These are phyloP conservation scores for Holtermanniella nyarrowii DNA, from an alignment of 768 basidiomycete species.

Conservation along the genomic window DNA sequence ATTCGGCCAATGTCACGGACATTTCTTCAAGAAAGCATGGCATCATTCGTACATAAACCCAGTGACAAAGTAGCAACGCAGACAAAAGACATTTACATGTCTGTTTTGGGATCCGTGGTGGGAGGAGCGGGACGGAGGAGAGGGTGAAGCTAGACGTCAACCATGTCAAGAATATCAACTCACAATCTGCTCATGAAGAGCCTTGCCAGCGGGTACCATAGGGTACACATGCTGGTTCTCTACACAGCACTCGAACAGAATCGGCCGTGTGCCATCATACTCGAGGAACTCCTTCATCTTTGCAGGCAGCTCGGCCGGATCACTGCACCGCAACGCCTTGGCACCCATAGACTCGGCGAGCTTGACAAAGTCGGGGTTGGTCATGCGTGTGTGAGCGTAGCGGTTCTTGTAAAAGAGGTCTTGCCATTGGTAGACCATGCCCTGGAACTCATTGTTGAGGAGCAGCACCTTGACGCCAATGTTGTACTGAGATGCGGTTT, in stretches of 20 bases:
- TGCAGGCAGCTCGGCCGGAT: slow-evolving; percentile 63
- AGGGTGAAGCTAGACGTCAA: background rate
- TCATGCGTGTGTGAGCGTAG: slow-evolving; percentile 95
- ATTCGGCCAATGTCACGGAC: no score
- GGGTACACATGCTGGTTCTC: slow-evolving; percentile 37
- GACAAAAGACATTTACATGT: no score
- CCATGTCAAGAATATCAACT: no score
- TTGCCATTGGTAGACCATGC: slow-evolving; percentile 99
- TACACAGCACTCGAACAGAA: slow-evolving; percentile 83
- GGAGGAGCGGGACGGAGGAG: background rate
- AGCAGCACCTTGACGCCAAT: slow-evolving; percentile 93
- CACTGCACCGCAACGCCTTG: slow-evolving; percentile 71
- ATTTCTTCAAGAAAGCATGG: no score
- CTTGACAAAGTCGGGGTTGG: slow-evolving; percentile 85
- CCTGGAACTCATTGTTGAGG: slow-evolving; percentile 95
- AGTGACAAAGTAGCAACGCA: no score
- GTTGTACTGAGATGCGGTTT: slow-evolving; percentile 77
- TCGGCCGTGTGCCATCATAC: slow-evolving; percentile 74
- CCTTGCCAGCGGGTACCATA: slow-evolving; percentile 74
- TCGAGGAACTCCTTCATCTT: slow-evolving; percentile 99
- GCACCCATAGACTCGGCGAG: slow-evolving; percentile 86
- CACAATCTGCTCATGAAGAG: slow-evolving; percentile 80
- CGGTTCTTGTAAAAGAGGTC: slow-evolving; percentile 94
- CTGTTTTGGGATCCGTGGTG: background rate
- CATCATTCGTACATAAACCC: background rate